Conservation (phyloP, 208 protist species). For the Trypanosoma rangeli region DNA sequence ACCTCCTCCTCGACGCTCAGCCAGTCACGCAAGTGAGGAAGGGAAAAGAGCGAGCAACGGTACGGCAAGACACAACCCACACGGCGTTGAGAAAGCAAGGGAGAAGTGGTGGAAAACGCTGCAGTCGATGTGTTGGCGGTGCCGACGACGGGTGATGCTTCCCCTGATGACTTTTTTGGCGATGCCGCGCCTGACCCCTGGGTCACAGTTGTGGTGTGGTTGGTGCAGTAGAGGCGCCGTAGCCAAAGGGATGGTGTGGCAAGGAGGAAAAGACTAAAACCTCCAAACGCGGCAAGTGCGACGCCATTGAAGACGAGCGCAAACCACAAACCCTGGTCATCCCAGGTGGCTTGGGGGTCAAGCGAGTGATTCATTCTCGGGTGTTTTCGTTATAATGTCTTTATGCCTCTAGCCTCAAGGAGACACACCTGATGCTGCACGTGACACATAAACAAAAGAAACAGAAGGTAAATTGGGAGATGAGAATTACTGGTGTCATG, state of each 20-base stretch:
- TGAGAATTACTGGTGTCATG: no score
- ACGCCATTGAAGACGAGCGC: slow-evolving; percentile 43
- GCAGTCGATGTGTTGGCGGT: not conserved
- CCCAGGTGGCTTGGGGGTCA: slow-evolving; percentile 38
- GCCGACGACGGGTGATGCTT: not conserved
- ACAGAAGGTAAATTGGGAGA: no score
- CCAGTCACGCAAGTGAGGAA: slow-evolving; percentile 53
- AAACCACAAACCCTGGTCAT: slow-evolving; percentile 81
- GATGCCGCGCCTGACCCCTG: not conserved
- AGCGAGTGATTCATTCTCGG: slow-evolving; percentile 6
- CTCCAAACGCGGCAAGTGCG: slow-evolving; percentile 35
- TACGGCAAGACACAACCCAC: slow-evolving; percentile 58
- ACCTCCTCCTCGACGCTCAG: slow-evolving; percentile 73
- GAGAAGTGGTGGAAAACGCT: not conserved
- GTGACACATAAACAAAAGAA: not conserved
- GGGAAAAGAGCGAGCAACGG: slow-evolving; percentile 49
- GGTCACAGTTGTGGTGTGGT: slow-evolving; percentile 63
- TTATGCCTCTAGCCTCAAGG: not conserved
- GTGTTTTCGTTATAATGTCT: not conserved
- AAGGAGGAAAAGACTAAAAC: slow-evolving; percentile 41
- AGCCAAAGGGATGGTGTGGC: slow-evolving; percentile 55
- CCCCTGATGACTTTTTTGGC: not conserved
- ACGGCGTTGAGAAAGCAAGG: slow-evolving; percentile 19
- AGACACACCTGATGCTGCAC: not conserved
- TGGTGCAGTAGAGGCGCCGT: slow-evolving; percentile 73